Conservation (phyloP, 139 green algal genomes). For the Chlamydomonas applanata region DNA sequence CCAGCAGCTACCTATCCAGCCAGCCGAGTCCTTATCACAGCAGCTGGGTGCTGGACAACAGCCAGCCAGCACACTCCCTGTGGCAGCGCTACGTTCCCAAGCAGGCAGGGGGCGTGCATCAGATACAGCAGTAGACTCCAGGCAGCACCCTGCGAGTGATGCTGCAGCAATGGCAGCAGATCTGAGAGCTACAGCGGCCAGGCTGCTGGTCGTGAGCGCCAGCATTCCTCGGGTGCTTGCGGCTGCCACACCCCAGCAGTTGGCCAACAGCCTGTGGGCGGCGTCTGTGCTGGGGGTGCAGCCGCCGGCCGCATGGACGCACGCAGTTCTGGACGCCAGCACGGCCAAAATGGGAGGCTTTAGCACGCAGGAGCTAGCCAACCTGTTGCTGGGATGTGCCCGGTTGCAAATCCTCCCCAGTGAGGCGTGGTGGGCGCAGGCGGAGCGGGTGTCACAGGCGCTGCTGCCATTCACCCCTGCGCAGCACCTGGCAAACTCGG, state of each 20-base stretch:
- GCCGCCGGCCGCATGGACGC: constrained; percentile 16
- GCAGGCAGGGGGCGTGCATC: too few relatives aligned
- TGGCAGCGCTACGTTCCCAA: too few relatives aligned
- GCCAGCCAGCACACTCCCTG: too few relatives aligned
- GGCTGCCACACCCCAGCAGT: not conserved
- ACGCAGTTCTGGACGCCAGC: constrained; percentile 1
- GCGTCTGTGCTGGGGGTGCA: constrained; percentile 11
- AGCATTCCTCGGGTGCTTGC: not conserved
- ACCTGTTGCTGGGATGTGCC: not conserved
- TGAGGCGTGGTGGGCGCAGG: not conserved
- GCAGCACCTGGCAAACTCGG: not conserved
- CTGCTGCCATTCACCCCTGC: not conserved
- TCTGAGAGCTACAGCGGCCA: not conserved
- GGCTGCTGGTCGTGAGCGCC: not conserved
- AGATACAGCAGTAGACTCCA: too few relatives aligned
- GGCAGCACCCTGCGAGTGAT: too few relatives aligned
- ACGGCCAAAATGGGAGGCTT: constrained; percentile 1
- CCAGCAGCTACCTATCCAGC: too few relatives aligned
- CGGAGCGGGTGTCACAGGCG: not conserved
- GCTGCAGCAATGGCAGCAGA: too few relatives aligned
- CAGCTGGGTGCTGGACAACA: too few relatives aligned
- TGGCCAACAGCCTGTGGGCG: constrained; percentile 1
- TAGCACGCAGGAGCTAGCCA: constrained; percentile 19
- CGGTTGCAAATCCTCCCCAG: not conserved
- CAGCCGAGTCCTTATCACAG: too few relatives aligned